phyloP scores from a whole-genome alignment of 2,329 filamentous ascomycete genomes.

The Botrytis porri region DNA sequence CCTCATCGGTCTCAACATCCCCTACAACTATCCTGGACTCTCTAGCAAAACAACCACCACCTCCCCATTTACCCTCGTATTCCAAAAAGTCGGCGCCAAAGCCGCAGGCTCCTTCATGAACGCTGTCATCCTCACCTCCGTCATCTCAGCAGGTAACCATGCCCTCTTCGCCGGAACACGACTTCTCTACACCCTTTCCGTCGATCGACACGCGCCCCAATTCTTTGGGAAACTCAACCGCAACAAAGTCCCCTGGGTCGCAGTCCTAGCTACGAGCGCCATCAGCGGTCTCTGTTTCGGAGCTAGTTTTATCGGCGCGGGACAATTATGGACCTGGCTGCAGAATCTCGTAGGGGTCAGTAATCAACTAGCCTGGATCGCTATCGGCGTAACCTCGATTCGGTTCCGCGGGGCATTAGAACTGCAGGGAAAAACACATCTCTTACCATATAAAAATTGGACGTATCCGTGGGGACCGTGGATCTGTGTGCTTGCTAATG shows the following conservation, averaged over 20 bases:
- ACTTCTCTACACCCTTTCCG: conserved; percentile 53
- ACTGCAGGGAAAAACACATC: conserved; percentile 57
- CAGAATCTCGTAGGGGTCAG: conserved; percentile 67
- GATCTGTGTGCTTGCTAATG: conserved; percentile 54
- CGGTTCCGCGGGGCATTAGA: conserved; percentile 59
- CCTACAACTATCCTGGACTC: conserved; percentile 51
- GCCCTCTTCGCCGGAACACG: conserved; percentile 56
- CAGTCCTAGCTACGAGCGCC: conserved; percentile 52
- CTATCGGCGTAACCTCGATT: conserved; percentile 62
- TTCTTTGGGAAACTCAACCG: conserved; percentile 51
- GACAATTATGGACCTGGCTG: conserved; percentile 63
- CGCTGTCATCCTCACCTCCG: conserved; percentile 57
- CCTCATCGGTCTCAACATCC: conserved; percentile 57
- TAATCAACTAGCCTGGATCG: conserved; percentile 64
- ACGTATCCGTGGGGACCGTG: conserved; percentile 62
- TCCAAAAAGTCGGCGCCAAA: conserved; percentile 53
- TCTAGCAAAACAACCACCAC: conserved; percentile 45
- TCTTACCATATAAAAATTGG: conserved; percentile 64
- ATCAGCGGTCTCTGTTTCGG: conserved; percentile 61
- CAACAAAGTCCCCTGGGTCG: conserved; percentile 52
- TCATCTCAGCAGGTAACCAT: conserved; percentile 57
- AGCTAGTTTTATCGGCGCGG: conserved; percentile 62
- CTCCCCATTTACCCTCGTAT: conserved; percentile 60
- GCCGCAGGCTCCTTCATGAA: conserved; percentile 58
- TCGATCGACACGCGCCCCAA: conserved; percentile 53